These are phyloP conservation scores for Rubus parviflorus DNA, from an alignment of 306 rosid species.

Conservation along the genomic window DNA sequence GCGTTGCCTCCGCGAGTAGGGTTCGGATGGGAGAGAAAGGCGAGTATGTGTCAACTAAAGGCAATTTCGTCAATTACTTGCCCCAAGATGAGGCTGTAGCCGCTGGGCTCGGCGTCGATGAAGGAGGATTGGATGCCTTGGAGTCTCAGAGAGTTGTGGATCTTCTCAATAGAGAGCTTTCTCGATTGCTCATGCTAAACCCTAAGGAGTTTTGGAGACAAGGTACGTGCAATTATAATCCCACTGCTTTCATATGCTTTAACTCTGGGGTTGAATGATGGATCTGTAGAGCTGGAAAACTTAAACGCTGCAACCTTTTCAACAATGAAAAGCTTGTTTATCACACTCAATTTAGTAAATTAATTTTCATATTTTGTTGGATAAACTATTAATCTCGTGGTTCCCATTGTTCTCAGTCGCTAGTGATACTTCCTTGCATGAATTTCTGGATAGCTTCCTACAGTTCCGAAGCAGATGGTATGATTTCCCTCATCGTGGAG, in stretches of 20 bases:
- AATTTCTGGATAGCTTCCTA: slow-evolving; percentile 82
- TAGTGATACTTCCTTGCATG: slow-evolving; percentile 75
- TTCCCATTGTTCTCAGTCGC: slow-evolving; percentile 59
- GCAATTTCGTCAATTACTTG: slow-evolving; percentile 72
- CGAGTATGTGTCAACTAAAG: slow-evolving; percentile 48
- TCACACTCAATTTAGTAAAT: background rate
- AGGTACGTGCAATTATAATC: slow-evolving; percentile 41
- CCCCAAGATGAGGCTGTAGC: slow-evolving; percentile 98
- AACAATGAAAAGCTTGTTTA: too few relatives aligned
- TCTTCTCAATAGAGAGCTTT: slow-evolving; percentile 76
- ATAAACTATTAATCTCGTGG: background rate
- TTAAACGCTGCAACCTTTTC: too few relatives aligned
- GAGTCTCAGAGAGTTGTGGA: slow-evolving; percentile 94
- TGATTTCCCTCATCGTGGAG: slow-evolving; percentile 84
- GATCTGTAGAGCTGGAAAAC: too few relatives aligned
- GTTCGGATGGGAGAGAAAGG: slow-evolving; percentile 40
- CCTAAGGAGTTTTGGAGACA: slow-evolving; percentile 85
- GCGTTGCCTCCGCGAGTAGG: slow-evolving; percentile 27
- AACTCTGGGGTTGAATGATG: too few relatives aligned
- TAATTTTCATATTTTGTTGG: background rate
- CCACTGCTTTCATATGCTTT: too few relatives aligned
- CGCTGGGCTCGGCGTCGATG: slow-evolving; percentile 76
- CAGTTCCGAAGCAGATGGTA: slow-evolving; percentile 94
- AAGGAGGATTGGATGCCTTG: slow-evolving; percentile 85
- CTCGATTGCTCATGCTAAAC: slow-evolving; percentile 75